Evolutionary conservation across 441 rosid species (phyloP), one percentile per base, ranked within the genome.

Genomic region (Brassica balearica): DNA sequence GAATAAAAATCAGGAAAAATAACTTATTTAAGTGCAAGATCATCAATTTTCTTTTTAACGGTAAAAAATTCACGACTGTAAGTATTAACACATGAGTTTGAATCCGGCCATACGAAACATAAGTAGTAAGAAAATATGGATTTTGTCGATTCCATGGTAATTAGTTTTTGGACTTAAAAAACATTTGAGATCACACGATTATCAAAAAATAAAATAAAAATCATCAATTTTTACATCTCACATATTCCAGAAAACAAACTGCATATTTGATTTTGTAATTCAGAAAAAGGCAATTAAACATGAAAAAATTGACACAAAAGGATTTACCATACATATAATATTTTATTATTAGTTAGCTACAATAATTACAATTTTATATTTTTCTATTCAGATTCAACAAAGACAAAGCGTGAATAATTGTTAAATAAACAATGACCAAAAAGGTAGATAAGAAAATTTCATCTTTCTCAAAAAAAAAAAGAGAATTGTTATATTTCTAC

Each of bases 261-360:
- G n/a, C 11, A 9, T 2, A 59, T 25, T 25, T 11, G 4, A 2
- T 23, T 5, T 11, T 11, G n/a, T 25, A 23, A 8, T 11, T 62
- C 1, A 3, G 12, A 8, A 32, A 63, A 63, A 32, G 0, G 6
- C 38, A 62, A 62, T 62, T 27, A n/a, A 62, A 27, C 41, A 62
- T n/a, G 66, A 62, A 62, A 61, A 62, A 2, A 5, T 25, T 27
- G 19, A 60, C 14, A 23, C 65, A 25, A 60, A 60, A 2, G 8
- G 65, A 23, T 23, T 60, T 23, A 23, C 34, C 9, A 2, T 60
- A 23, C 34, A 23, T 60, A 23, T 1, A 58, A 20, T 59, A 22
- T 71, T n/a, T 46, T 46, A 22, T 71, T n/a, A 12, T 46, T 41
- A 38, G 14, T 23, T 71, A 23, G 29, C 15, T 65, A 63, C 20